Evolutionary conservation across 495 filamentous ascomycete species (phyloP).

Genomic region (Umbilicaria muhlenbergii): DNA sequence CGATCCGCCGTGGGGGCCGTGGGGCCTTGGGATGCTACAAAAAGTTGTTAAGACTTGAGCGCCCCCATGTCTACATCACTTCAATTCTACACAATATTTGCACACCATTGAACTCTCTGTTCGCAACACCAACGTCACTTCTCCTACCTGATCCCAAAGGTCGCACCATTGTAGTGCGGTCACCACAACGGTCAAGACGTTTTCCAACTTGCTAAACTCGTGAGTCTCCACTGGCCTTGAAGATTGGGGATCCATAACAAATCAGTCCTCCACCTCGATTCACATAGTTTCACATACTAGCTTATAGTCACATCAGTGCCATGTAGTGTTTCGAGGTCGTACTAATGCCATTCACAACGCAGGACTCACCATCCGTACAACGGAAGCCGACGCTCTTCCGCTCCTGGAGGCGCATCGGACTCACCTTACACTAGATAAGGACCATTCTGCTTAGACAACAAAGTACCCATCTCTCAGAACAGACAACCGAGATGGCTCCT

Average conservation of each 20-base stretch:
- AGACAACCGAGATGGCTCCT: slow-evolving; percentile 61
- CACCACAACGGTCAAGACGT: slow-evolving; percentile 60
- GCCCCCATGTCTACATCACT: too few relatives aligned
- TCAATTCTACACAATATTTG: too few relatives aligned
- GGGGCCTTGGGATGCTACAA: too few relatives aligned
- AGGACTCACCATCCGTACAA: slow-evolving; percentile 96
- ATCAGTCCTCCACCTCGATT: too few relatives aligned
- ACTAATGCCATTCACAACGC: slow-evolving; percentile 9
- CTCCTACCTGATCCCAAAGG: neutral
- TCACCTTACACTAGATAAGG: slow-evolving; percentile 30
- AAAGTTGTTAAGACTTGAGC: too few relatives aligned
- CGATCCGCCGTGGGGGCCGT: too few relatives aligned
- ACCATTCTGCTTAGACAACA: slow-evolving; percentile 4
- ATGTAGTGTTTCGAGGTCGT: neutral
- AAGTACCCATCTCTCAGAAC: slow-evolving; percentile 4
- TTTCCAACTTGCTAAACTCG: slow-evolving; percentile 84
- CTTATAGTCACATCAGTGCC: too few relatives aligned
- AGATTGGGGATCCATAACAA: too few relatives aligned
- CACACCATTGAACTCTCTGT: too few relatives aligned
- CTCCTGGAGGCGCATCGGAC: slow-evolving; percentile 77
- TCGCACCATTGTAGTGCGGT: slow-evolving; percentile 29
- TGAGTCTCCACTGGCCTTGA: slow-evolving; percentile 26
- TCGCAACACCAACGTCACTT: neutral
- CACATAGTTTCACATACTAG: too few relatives aligned
- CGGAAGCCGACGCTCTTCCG: slow-evolving; percentile 86